Percentiles rank a stretch among this genome's conserved stretches.
Conservation (phyloP, 495 filamentous ascomycete species). For the Aspergillus heteromorphus region DNA sequence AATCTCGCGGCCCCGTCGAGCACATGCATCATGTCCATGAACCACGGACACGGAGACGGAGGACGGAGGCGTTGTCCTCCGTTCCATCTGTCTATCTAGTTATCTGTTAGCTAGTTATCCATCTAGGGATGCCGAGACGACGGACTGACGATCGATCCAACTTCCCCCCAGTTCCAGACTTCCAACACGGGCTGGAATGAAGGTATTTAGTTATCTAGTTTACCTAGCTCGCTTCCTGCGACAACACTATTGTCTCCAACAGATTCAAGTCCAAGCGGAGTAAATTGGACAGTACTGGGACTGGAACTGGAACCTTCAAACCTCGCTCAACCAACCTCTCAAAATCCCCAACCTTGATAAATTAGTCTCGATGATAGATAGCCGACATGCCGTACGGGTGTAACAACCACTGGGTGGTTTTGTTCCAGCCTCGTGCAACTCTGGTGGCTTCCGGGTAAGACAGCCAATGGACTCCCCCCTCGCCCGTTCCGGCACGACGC, state of each 20-base stretch:
- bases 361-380: no score
- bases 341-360: no score
- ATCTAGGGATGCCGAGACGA: no score
- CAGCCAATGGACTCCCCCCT: neutral
- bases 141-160: no score
- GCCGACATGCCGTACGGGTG: neutral
- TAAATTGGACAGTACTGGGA: neutral
- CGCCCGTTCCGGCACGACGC: no score
- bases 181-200: no score
- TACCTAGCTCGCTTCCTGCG: neutral
- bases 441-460: neutral
- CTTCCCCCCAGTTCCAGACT: no score
- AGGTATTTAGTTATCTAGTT: no score
- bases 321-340: no score
- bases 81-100: no score
- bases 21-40: neutral
- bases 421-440: neutral
- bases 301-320: neutral
- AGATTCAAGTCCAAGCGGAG: neutral
- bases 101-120: no score
- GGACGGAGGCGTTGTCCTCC: neutral
- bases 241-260: neutral
- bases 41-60: neutral
- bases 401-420: neutral
- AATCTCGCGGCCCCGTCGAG: neutral